Evolutionary conservation across 257 asterid genomes (phyloP).

Genomic region (Catharanthus roseus): DNA sequence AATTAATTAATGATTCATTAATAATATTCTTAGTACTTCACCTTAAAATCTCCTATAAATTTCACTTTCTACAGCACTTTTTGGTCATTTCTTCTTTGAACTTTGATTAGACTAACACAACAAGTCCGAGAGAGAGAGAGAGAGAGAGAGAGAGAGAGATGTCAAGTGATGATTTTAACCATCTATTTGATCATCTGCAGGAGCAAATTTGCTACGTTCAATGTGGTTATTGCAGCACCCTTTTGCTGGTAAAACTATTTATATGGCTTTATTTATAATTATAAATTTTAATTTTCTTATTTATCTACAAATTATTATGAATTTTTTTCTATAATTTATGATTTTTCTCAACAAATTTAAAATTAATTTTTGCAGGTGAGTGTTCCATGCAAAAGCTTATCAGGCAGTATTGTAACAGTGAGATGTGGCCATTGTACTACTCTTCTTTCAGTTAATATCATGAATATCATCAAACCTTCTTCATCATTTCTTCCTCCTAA

Average conservation of each 20-base stretch:
- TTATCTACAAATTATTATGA: background rate
- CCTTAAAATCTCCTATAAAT: background rate
- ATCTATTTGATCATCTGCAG: slow-evolving; percentile 29
- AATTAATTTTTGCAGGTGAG: slow-evolving; percentile 46
- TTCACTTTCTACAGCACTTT: background rate
- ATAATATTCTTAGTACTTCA: background rate
- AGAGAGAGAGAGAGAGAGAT: slow-evolving; percentile 24
- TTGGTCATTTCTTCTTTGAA: background rate
- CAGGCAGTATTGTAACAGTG: slow-evolving; percentile 55
- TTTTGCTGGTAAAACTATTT: slow-evolving; percentile 47
- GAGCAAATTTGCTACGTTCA: slow-evolving; percentile 72
- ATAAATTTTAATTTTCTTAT: no score
- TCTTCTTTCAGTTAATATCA: slow-evolving; percentile 60
- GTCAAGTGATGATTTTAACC: slow-evolving; percentile 35
- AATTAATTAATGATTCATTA: background rate
- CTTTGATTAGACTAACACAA: background rate
- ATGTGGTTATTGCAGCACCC: slow-evolving; percentile 68
- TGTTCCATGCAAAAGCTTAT: slow-evolving; percentile 59
- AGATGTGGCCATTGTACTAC: slow-evolving; percentile 71
- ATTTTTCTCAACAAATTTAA: background rate
- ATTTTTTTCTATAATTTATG: background rate
- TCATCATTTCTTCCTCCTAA: slow-evolving; percentile 36
- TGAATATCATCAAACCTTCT: slow-evolving; percentile 39
- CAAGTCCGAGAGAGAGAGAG: background rate
- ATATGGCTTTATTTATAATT: no score